These are phyloP conservation scores for Aspergillus brasiliensis DNA, from an alignment of 2,329 filamentous ascomycete genomes.

Conservation along the genomic window DNA sequence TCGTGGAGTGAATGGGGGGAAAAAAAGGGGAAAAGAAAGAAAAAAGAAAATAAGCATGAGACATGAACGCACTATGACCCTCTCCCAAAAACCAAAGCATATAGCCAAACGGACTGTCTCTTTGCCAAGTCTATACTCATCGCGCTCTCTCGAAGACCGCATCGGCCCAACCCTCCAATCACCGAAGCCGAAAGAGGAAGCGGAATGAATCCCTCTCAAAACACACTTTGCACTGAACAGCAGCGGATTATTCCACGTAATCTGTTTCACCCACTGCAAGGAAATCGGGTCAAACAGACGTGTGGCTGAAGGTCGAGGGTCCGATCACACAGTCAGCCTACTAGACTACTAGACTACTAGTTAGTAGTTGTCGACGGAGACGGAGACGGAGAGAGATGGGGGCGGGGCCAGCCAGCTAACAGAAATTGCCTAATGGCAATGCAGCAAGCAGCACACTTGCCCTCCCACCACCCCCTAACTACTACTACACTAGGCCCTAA, in stretches of 20 bases:
- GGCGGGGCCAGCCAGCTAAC: not conserved
- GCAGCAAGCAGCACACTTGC: not conserved
- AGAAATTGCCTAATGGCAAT: not conserved
- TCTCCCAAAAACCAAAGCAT: no score
- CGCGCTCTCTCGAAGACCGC: no score
- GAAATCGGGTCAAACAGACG: not conserved
- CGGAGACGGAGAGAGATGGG: not conserved
- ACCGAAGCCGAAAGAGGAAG: no score
- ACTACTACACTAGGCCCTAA: not conserved
- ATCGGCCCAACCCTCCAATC: no score
- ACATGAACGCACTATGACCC: no score
- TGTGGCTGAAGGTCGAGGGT: conserved; percentile 4
- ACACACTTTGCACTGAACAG: not conserved
- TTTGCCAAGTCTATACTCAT: no score
- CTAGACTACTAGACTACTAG: not conserved
- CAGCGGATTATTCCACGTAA: conserved; percentile 1
- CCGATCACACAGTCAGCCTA: not conserved
- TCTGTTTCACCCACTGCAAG: not conserved
- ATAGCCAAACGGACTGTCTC: no score
- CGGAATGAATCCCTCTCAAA: not conserved
- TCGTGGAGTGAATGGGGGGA: conserved; percentile 31
- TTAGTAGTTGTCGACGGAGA: no score
- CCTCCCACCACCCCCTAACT: no score
- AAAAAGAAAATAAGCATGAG: not conserved
- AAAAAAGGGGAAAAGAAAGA: not conserved